Conservation (phyloP, 116 monocot genomes). For the Thalassia testudinum region DNA sequence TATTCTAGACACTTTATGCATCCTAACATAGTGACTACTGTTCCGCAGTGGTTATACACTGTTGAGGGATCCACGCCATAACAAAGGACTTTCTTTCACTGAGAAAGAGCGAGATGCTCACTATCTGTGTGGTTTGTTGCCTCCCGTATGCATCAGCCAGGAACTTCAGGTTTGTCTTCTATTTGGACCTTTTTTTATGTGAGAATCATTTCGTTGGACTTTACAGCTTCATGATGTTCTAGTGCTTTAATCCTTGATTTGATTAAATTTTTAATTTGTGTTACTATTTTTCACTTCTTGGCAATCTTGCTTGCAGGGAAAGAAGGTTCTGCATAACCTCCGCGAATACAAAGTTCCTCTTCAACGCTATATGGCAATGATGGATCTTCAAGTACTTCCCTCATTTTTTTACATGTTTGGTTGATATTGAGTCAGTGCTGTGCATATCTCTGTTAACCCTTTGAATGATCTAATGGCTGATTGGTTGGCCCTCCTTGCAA, state of each 20-base stretch:
- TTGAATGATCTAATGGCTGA: no score
- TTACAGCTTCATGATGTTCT: no score
- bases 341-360: constrained; percentile 78
- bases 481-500: no score
- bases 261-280: no score
- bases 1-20: no score
- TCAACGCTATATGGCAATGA: constrained; percentile 92
- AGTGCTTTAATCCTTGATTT: no score
- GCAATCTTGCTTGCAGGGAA: constrained; percentile 31
- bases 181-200: no score
- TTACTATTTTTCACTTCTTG: no score
- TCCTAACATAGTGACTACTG: neutral
- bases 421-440: no score
- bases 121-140: constrained; percentile 59
- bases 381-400: constrained; percentile 73
- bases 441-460: neutral
- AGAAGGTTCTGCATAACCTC: constrained; percentile 77
- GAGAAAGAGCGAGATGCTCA: constrained; percentile 63
- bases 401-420: no score
- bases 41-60: constrained; percentile 46
- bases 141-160: constrained; percentile 21
- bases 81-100: constrained; percentile 67
- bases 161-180: constrained; percentile 15
- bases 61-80: constrained; percentile 64
- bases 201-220: no score